Evolutionary conservation across 2,329 filamentous ascomycete species (phyloP).

Genomic region (Colletotrichum melonis): DNA sequence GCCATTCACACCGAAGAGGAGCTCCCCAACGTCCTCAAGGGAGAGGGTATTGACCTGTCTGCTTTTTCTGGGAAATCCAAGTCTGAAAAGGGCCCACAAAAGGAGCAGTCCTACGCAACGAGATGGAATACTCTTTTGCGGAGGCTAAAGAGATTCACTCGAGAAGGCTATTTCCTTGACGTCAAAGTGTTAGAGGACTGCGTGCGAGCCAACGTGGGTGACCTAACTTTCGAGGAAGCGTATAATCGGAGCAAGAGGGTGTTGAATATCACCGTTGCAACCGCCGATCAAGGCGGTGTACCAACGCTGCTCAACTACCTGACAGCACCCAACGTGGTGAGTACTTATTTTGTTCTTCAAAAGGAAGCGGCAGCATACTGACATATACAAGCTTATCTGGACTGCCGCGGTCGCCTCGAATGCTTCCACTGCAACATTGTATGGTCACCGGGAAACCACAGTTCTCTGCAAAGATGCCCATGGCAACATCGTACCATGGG

Average conservation of each 20-base stretch:
- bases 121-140: slow-evolving; percentile 71
- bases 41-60: slow-evolving; percentile 83
- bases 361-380: not conserved
- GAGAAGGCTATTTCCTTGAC: slow-evolving; percentile 87
- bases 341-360: slow-evolving; percentile 47
- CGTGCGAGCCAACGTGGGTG: slow-evolving; percentile 85
- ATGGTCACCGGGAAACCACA: slow-evolving; percentile 70
- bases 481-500: slow-evolving; percentile 80
- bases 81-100: slow-evolving; percentile 44
- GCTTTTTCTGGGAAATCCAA: slow-evolving; percentile 68
- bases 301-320: slow-evolving; percentile 92
- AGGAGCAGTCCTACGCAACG: slow-evolving; percentile 52
- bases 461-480: slow-evolving; percentile 83
- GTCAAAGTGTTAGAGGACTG: slow-evolving; percentile 85
- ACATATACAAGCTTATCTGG: slow-evolving; percentile 73
- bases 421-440: slow-evolving; percentile 72
- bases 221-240: slow-evolving; percentile 93
- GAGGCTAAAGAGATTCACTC: slow-evolving; percentile 75
- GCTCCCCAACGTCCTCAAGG: slow-evolving; percentile 79
- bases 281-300: slow-evolving; percentile 77
- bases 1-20: slow-evolving; percentile 90
- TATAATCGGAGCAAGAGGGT: slow-evolving; percentile 87
- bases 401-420: slow-evolving; percentile 83
- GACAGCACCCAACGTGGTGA: slow-evolving; percentile 90
- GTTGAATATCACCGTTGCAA: slow-evolving; percentile 91